Conservation (phyloP, 2,329 filamentous ascomycete species). For the Fusarium pseudonygamai region DNA sequence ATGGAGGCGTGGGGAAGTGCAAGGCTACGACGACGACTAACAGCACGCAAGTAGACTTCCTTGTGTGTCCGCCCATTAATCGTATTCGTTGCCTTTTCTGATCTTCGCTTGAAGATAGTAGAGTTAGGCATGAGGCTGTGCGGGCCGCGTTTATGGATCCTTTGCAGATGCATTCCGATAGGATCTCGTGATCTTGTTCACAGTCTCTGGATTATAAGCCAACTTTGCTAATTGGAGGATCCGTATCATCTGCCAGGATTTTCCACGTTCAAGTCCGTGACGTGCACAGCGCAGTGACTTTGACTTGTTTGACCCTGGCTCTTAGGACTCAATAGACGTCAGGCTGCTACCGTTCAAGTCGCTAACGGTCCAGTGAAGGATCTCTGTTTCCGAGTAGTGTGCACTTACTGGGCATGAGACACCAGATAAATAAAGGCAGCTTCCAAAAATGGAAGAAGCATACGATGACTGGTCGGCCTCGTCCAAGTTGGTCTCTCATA, state of each 20-base stretch:
- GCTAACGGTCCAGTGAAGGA: constrained; percentile 21
- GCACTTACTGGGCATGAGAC: constrained; percentile 21
- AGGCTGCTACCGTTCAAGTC: constrained; percentile 23
- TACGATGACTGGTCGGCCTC: constrained; percentile 20
- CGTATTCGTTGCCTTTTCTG: constrained; percentile 4
- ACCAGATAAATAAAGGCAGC: neutral
- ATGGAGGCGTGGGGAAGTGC: constrained; percentile 30
- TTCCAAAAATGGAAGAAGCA: constrained; percentile 3
- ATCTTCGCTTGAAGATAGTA: constrained; percentile 32
- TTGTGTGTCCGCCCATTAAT: neutral
- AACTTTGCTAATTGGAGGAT: constrained; percentile 27
- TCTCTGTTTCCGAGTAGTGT: constrained; percentile 4
- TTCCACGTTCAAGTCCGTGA: constrained; percentile 29
- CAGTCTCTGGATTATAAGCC: constrained; percentile 18
- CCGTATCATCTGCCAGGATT: constrained; percentile 27
- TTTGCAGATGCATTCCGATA: constrained; percentile 6
- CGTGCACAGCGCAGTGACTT: constrained; percentile 28
- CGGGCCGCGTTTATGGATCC: constrained; percentile 4
- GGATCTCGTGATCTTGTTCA: constrained; percentile 39
- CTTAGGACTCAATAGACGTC: constrained; percentile 19
- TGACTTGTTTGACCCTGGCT: constrained; percentile 26
- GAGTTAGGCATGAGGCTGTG: constrained; percentile 29
- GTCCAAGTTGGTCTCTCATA: neutral
- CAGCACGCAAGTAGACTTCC: constrained; percentile 14
- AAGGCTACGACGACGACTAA: constrained; percentile 43